A percentile compares a stretch with the other conserved stretches of the same genome.
Evolutionary conservation across 441 rosid species (phyloP).

Genomic region (Rhodomyrtus psidioides): DNA sequence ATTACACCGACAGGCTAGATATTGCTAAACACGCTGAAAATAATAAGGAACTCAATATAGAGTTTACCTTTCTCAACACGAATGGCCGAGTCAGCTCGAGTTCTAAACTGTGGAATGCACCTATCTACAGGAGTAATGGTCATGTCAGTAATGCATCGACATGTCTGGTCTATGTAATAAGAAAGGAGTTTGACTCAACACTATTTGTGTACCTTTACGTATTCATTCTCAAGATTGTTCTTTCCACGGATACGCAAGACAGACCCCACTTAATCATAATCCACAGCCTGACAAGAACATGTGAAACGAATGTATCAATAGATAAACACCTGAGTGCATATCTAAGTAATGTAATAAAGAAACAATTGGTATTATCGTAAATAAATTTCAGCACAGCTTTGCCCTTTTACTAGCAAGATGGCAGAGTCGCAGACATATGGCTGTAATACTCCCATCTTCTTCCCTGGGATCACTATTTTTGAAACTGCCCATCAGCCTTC

Average conservation of each 20-base stretch:
- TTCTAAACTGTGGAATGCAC: constrained; percentile 89
- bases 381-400: background rate
- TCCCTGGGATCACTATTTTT: background rate
- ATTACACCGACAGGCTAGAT: background rate
- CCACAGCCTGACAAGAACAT: constrained; percentile 33
- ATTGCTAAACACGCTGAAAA: background rate
- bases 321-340: background rate
- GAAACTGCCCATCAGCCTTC: background rate
- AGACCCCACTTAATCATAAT: constrained; percentile 77
- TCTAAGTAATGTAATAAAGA: background rate
- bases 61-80: constrained; percentile 76
- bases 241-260: constrained; percentile 89
- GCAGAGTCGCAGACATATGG: background rate
- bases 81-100: constrained; percentile 78
- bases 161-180: background rate
- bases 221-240: constrained; percentile 72
- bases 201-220: constrained; percentile 56
- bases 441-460: background rate
- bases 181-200: background rate
- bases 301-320: background rate
- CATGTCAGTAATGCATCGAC: background rate
- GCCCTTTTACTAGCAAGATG: background rate
- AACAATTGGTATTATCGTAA: background rate
- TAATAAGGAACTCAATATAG: background rate
- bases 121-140: constrained; percentile 44